phyloP scores from a whole-genome alignment of 2,329 filamentous ascomycete species.

The Teratosphaeria pseudoeucalypti region DNA sequence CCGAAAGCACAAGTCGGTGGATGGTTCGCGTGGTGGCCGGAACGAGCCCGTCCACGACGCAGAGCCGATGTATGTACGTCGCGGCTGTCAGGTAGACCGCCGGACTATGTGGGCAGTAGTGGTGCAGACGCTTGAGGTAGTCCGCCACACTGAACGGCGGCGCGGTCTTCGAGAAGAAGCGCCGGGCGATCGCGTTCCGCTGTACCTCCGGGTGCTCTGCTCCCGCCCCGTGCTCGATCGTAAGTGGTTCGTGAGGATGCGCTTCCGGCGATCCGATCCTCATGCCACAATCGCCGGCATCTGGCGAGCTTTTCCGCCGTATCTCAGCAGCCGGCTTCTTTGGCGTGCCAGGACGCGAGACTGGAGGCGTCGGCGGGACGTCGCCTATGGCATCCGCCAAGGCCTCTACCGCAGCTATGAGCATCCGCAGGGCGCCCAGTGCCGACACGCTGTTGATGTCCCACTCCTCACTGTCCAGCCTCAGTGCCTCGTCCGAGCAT shows the following conservation, averaged over 20 bases:
- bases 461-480: conserved; percentile 34
- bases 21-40: conserved; percentile 74
- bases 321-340: conserved; percentile 41
- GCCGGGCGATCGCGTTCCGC: conserved; percentile 75
- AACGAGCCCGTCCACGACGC: conserved; percentile 62
- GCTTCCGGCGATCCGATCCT: conserved; percentile 37
- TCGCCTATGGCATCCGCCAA: conserved; percentile 66
- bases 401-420: conserved; percentile 50
- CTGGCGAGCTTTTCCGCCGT: conserved; percentile 8
- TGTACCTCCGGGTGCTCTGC: conserved; percentile 66
- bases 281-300: background rate
- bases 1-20: conserved; percentile 75
- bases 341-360: conserved; percentile 52
- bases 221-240: conserved; percentile 45
- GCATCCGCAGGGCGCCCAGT: conserved; percentile 64
- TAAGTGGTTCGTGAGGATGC: conserved; percentile 36
- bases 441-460: conserved; percentile 66
- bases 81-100: conserved; percentile 87
- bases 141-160: conserved; percentile 74
- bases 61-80: conserved; percentile 75
- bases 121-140: conserved; percentile 78
- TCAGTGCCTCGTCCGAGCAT: conserved; percentile 18
- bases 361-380: conserved; percentile 67
- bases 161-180: conserved; percentile 83
- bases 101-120: conserved; percentile 86